Evolutionary conservation across 139 green algal species (phyloP).

Genomic region (Coccomyxa sp.): DNA sequence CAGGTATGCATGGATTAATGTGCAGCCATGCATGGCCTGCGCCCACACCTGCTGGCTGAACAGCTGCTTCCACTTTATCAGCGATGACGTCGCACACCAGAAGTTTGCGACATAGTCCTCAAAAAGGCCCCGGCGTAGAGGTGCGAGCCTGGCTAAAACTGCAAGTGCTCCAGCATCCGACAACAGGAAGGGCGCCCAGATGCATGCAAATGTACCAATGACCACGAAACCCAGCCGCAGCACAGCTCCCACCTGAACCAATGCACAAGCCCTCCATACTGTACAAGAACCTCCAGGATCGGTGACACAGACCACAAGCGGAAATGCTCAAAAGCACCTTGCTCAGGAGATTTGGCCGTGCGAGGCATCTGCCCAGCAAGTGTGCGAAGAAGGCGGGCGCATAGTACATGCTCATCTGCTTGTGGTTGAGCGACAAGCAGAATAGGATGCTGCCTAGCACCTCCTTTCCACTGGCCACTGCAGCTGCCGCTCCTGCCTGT

Average conservation of each 20-base stretch:
- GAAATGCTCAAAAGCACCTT: neutral
- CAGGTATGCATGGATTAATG: neutral
- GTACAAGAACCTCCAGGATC: no score
- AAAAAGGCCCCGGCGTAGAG: conserved; percentile 82
- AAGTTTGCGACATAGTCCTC: conserved; percentile 99
- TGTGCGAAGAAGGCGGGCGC: conserved; percentile 95
- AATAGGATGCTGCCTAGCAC: conserved; percentile 73
- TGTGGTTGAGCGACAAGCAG: conserved; percentile 86
- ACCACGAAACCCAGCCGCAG: conserved; percentile 52
- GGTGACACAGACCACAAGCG: neutral
- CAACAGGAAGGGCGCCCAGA: conserved; percentile 61
- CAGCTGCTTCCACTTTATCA: conserved; percentile 83
- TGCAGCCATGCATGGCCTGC: neutral
- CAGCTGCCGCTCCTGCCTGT: conserved; percentile 50
- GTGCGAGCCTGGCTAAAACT: conserved; percentile 75
- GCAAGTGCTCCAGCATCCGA: neutral
- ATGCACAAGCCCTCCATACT: neutral
- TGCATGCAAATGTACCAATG: conserved; percentile 60
- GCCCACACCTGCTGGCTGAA: conserved; percentile 27
- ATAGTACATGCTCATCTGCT: conserved; percentile 96
- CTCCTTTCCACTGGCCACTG: conserved; percentile 23
- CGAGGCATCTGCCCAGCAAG: conserved; percentile 81
- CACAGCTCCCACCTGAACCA: conserved; percentile 31
- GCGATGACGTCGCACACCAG: conserved; percentile 81
- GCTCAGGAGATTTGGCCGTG: neutral